These are phyloP conservation scores for Aspergillus tubingensis DNA, from an alignment of 2,329 filamentous ascomycete species.

Conservation along the genomic window DNA sequence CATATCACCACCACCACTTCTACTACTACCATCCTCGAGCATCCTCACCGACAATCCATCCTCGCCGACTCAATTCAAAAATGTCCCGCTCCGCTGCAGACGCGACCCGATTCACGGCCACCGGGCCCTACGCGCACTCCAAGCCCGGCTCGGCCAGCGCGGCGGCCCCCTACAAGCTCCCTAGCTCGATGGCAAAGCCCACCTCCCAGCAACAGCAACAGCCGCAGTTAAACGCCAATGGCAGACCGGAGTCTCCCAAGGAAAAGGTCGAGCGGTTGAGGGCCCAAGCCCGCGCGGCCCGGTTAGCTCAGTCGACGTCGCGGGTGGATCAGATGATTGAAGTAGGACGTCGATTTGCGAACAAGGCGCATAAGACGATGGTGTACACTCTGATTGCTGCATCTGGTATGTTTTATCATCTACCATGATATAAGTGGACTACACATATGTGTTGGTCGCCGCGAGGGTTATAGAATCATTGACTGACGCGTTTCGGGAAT, in stretches of 20 bases:
- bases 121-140: slow-evolving; percentile 51
- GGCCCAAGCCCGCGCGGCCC: slow-evolving; percentile 67
- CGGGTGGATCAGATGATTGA: slow-evolving; percentile 57
- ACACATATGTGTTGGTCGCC: neutral
- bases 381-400: slow-evolving; percentile 62
- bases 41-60: neutral
- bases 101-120: slow-evolving; percentile 54
- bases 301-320: slow-evolving; percentile 60
- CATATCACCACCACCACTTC: neutral
- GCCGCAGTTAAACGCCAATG: slow-evolving; percentile 27
- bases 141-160: slow-evolving; percentile 31
- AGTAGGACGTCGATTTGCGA: slow-evolving; percentile 58
- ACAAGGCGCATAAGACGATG: slow-evolving; percentile 62
- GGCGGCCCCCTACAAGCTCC: slow-evolving; percentile 35
- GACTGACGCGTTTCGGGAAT: slow-evolving; percentile 1
- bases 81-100: slow-evolving; percentile 53
- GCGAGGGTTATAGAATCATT: neutral
- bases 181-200: slow-evolving; percentile 27
- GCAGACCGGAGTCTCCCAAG: slow-evolving; percentile 61
- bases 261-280: slow-evolving; percentile 69
- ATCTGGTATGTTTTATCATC: slow-evolving; percentile 52
- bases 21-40: neutral
- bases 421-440: neutral
- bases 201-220: slow-evolving; percentile 14
- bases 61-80: neutral